These are phyloP conservation scores for Sindora glabra DNA, from an alignment of 306 rosid genomes.

Conservation along the genomic window DNA sequence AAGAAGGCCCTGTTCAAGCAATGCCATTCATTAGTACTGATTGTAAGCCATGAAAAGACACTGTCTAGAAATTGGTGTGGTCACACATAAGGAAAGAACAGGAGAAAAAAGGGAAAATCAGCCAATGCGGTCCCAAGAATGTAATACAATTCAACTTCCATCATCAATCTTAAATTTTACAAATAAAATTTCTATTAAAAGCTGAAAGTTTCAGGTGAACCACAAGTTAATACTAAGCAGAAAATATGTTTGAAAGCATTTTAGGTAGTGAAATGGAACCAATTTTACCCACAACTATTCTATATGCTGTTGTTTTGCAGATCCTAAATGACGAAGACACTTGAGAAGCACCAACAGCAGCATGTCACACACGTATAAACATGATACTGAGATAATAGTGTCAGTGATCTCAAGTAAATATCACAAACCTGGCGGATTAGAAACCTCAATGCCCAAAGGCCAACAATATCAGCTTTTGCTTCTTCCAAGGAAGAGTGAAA, in stretches of 20 bases:
- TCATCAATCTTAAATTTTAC: too few relatives aligned
- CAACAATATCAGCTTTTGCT: slow-evolving; percentile 98
- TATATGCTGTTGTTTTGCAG: neutral
- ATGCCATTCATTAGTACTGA: slow-evolving; percentile 7
- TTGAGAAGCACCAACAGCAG: neutral
- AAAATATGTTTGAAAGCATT: too few relatives aligned
- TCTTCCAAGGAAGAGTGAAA: slow-evolving; percentile 89
- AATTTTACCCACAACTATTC: neutral
- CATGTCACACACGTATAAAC: neutral
- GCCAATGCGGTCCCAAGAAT: neutral
- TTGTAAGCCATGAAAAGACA: neutral
- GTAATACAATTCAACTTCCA: neutral
- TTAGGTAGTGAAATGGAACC: too few relatives aligned
- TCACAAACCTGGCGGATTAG: slow-evolving; percentile 55
- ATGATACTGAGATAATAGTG: neutral
- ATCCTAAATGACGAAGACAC: neutral
- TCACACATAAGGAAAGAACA: neutral
- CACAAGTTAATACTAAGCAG: too few relatives aligned
- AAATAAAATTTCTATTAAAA: neutral
- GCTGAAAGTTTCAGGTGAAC: too few relatives aligned
- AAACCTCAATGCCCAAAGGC: slow-evolving; percentile 87
- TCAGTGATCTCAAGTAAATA: too few relatives aligned
- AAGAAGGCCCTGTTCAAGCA: slow-evolving; percentile 51
- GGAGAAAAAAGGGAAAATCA: neutral
- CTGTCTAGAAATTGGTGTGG: neutral